These are phyloP conservation scores for Warburgia ugandensis DNA, from an alignment of 164 flowering plant genomes.

Conservation along the genomic window DNA sequence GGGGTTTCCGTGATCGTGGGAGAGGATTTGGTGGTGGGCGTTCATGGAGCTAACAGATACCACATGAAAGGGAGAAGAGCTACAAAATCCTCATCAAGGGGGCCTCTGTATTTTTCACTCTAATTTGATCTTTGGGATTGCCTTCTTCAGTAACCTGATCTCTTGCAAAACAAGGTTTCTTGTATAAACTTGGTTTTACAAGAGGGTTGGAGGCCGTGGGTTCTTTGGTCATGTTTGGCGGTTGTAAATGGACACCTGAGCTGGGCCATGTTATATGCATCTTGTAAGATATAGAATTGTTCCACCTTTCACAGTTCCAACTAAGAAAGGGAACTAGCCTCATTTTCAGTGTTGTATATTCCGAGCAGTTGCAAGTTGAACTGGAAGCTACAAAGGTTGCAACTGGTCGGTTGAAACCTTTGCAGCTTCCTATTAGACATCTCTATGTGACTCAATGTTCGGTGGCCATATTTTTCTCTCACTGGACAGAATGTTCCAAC, in stretches of 20 bases:
- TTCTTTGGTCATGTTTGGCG: neutral
- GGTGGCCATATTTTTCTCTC: too few species aligned
- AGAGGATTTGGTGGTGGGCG: constrained; percentile 66
- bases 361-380: too few species aligned
- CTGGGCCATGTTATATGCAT: neutral
- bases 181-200: too few species aligned
- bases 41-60: constrained; percentile 35
- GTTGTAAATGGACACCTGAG: neutral
- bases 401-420: too few species aligned
- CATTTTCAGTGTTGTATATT: neutral
- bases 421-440: too few species aligned
- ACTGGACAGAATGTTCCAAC: too few species aligned
- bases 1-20: constrained; percentile 76
- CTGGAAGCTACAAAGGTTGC: too few species aligned
- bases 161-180: neutral
- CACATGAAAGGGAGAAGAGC: neutral
- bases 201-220: constrained; percentile 1
- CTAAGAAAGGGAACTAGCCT: constrained; percentile 2
- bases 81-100: neutral
- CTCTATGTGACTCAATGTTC: too few species aligned
- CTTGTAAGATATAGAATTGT: neutral
- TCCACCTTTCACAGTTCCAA: neutral
- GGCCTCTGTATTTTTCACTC: neutral
- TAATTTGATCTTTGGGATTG: neutral
- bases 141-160: neutral